phyloP scores from a whole-genome alignment of 1,139 yeast genomes.

The Hemisphaericaspora xylofermentans region DNA sequence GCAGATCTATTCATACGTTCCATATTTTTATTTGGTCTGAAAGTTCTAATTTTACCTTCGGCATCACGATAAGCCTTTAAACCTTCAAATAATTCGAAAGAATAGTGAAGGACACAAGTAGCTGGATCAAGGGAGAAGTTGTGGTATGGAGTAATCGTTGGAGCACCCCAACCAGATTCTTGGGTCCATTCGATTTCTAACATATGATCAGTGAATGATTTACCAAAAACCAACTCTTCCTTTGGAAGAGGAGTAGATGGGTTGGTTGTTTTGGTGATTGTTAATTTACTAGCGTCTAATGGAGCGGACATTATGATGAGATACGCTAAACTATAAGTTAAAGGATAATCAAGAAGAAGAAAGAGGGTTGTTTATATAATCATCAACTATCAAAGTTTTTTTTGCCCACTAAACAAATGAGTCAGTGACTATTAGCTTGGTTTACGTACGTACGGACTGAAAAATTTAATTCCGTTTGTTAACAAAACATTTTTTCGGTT shows the following conservation, averaged over 20 bases:
- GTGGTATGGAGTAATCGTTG: slow-evolving; percentile 84
- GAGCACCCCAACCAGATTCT: slow-evolving; percentile 79
- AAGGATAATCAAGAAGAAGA: not conserved
- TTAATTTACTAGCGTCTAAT: slow-evolving; percentile 69
- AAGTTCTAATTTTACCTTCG: slow-evolving; percentile 70
- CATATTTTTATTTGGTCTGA: slow-evolving; percentile 92
- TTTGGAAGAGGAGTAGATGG: slow-evolving; percentile 72
- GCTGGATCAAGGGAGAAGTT: slow-evolving; percentile 80
- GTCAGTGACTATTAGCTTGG: slow-evolving; percentile 4
- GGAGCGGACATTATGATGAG: slow-evolving; percentile 19
- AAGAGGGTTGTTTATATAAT: not conserved
- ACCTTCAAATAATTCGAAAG: slow-evolving; percentile 95
- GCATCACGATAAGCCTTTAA: slow-evolving; percentile 85
- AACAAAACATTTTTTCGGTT: slow-evolving; percentile 3
- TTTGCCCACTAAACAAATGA: too few species aligned
- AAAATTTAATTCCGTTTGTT: not conserved
- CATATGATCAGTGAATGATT: slow-evolving; percentile 88
- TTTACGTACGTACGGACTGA: not conserved
- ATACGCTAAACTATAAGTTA: not conserved
- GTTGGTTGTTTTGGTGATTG: slow-evolving; percentile 51
- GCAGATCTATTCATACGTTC: slow-evolving; percentile 86
- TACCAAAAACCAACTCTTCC: slow-evolving; percentile 80
- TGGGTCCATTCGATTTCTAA: slow-evolving; percentile 81
- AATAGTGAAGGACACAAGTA: slow-evolving; percentile 86
- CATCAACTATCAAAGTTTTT: too few species aligned